Base-by-base conservation (phyloP, 2,329 filamentous ascomycete species). In the Sporothrix phasma region DNA sequence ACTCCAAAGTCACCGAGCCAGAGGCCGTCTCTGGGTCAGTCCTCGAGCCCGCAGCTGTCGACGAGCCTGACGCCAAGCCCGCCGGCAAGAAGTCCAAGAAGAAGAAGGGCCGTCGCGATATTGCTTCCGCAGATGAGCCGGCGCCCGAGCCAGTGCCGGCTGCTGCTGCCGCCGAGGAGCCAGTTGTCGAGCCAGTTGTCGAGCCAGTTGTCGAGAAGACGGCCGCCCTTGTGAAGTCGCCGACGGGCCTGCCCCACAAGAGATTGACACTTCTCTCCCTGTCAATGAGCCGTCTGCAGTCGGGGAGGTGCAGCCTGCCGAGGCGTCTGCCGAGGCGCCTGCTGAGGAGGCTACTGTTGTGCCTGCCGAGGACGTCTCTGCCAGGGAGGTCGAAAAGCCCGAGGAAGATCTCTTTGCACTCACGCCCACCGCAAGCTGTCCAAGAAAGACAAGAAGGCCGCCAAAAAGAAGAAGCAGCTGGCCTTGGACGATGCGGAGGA, bases 381-480 rank as follows among this genome's bases (percentile, higher is more conserved):
- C 22, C 15, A 29, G 43, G 3, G 54, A 58, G 5, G 13, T 5
- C 3, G 19, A 58, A 5, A 10, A 39, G 22, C 37, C 56, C 15
- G 17, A 43, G 31, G 37, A 59, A 2, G 56, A 59, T 1, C 24
- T 45, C 15, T 34, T 34, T 46, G 39, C 39, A 19, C 24, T 39
- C n/a, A 6, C 39, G 5, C 39, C 26, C 4, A 34, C 39, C 15
- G 24, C 22, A 64, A 64, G 45, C 46, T 61, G 56, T 56, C 61
- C 46, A 65, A 65, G 47, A 65, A 65, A 19, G 60, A 62, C 56
- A 59, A 59, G 24, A 59, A 59, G 39, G 39, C 56, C 17, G 56
- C 54, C 60, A 64, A 64, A 46, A 66, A 64, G 47, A 56, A 47
- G 58, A 43, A 56, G 26, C 60, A 64, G 63, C 46, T 45, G 56